Evolutionary conservation across 2,329 filamentous ascomycete genomes (phyloP).

Genomic region (Diaporthe sp.): DNA sequence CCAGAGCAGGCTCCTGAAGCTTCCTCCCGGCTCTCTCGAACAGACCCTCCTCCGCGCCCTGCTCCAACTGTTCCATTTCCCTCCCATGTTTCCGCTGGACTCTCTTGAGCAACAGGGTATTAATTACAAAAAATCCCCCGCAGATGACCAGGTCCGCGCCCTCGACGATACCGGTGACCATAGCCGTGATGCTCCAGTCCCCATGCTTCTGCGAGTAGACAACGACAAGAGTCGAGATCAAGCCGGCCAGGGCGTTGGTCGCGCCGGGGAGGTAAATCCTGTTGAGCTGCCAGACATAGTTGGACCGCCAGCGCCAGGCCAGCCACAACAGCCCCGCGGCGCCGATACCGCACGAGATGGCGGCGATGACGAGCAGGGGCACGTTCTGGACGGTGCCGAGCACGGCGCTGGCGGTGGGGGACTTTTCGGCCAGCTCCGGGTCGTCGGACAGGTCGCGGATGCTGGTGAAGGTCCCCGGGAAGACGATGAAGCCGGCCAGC

Average conservation of each 20-base stretch:
- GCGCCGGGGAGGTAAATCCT: constrained; percentile 60
- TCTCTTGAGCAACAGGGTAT: constrained; percentile 34
- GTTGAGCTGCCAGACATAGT: constrained; percentile 69
- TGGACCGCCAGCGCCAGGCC: constrained; percentile 57
- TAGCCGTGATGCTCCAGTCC: constrained; percentile 51
- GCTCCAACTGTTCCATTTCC: constrained; percentile 30
- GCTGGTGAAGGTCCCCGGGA: constrained; percentile 65
- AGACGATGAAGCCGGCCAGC: constrained; percentile 66
- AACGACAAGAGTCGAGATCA: constrained; percentile 63
- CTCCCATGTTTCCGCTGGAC: constrained; percentile 33
- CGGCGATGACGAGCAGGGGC: constrained; percentile 59
- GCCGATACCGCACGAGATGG: constrained; percentile 58
- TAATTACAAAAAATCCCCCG: constrained; percentile 19
- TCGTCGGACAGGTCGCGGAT: constrained; percentile 36
- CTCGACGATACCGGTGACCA: constrained; percentile 33
- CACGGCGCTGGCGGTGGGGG: constrained; percentile 22
- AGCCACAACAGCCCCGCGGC: constrained; percentile 57
- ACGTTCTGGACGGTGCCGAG: constrained; percentile 40
- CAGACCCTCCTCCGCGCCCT: constrained; percentile 16
- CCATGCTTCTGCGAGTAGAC: constrained; percentile 63
- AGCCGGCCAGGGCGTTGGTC: constrained; percentile 63
- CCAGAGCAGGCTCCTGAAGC: constrained; percentile 26
- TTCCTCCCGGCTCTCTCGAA: constrained; percentile 27
- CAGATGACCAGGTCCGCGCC: constrained; percentile 43
- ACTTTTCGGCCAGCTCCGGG: constrained; percentile 3